These are phyloP conservation scores for Cercospora zeina DNA, from an alignment of 2,329 filamentous ascomycete genomes.

Conservation along the genomic window DNA sequence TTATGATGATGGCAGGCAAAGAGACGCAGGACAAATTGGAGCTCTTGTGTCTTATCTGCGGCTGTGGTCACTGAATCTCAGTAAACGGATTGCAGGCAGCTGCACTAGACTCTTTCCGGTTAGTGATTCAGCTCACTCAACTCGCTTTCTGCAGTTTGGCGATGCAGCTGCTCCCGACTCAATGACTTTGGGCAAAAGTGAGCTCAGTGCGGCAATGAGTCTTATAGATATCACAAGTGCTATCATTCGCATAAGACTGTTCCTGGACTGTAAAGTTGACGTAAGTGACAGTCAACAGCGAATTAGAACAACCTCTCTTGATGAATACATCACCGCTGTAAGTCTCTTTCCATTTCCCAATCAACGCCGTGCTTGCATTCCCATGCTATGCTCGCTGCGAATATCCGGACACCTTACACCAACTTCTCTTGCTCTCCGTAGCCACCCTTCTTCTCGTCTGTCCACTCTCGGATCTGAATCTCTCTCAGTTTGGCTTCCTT, in stretches of 20 bases:
- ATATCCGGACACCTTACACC: not conserved
- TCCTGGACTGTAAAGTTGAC: too few relatives aligned
- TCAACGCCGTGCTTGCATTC: not conserved
- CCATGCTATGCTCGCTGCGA: not conserved
- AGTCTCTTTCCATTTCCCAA: not conserved
- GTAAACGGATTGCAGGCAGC: not conserved
- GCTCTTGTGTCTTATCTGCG: too few relatives aligned
- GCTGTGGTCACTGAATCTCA: not conserved
- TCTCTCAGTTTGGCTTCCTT: constrained; percentile 35
- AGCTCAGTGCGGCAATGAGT: too few relatives aligned
- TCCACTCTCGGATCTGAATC: constrained; percentile 29
- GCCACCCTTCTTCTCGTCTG: constrained; percentile 29
- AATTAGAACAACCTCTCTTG: not conserved
- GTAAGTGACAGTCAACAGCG: too few relatives aligned
- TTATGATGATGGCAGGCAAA: too few relatives aligned
- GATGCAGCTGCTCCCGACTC: too few relatives aligned
- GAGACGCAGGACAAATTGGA: too few relatives aligned
- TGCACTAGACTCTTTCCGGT: not conserved
- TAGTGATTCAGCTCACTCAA: not conserved
- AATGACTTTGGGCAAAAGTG: too few relatives aligned
- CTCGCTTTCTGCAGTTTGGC: too few relatives aligned
- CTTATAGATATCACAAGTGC: too few relatives aligned
- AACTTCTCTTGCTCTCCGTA: constrained; percentile 16
- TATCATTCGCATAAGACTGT: too few relatives aligned
- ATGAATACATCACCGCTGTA: not conserved